Evolutionary conservation across 2,329 filamentous ascomycete genomes (phyloP), one percentile per base, ranked within the genome.

Genomic region (Capronia coronata): DNA sequence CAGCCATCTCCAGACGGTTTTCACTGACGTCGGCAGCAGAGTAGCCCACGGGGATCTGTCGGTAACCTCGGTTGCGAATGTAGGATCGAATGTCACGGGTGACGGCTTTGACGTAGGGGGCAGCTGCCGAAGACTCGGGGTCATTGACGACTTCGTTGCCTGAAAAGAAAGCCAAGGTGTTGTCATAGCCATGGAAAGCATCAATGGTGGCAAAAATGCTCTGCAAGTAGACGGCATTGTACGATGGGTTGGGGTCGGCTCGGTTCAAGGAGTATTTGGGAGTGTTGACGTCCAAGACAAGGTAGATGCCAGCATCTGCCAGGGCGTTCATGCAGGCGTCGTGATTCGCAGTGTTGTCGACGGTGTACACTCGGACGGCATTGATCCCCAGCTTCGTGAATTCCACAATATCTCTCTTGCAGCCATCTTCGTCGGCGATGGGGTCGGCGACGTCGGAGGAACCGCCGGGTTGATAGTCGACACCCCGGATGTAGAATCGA

Each of bases 261-360:
- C 89, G 84, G 76, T 93, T 91, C 72, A 95, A 77, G 1, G 88
- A 93, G 76, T 94, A 94, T 58, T 81, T 76, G 59, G 87, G 87
- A n/a, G 78, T 91, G 80, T 94, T 94, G 75, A 93, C 86, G 63
- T 95, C 89, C 44, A 94, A 76, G 30, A 94, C 87, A 46, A 94
- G 79, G 75, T 95, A 95, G 75, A 95, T 95, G 62, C 87, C 87
- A 56, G 87, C 89, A 62, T 86, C 85, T 45, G 81, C 83, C 54
- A 95, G 77, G 39, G 78, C 75, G 53, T 76, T 73, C 90, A 96
- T 96, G 75, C 90, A 96, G 55, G 81, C 77, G 62, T 90, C 83
- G 71, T 96, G 90, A 68, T 84, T 71, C 61, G 75, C 72, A 43
- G 82, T 83, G 77, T 95, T 95, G 75, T 96, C 90, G 59, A 94